A percentile compares a stretch with the other conserved stretches of the same genome.
Evolutionary conservation across 2,329 filamentous ascomycete species (phyloP).

Genomic region (Escovopsis sp.): DNA sequence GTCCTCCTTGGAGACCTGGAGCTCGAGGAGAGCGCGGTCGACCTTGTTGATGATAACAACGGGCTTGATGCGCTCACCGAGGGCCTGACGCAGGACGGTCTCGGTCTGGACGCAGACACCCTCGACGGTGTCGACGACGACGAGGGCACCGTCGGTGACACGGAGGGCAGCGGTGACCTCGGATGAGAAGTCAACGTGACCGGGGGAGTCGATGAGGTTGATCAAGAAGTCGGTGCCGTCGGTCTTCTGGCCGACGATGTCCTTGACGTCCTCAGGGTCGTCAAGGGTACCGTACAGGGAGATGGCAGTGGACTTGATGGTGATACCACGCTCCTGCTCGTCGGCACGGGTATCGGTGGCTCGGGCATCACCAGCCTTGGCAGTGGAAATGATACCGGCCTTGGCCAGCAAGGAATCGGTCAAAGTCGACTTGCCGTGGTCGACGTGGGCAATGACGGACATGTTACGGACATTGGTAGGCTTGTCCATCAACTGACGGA

Average conservation of each 20-base stretch:
- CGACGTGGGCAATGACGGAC: conserved; percentile 99
- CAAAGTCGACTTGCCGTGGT: conserved; percentile 99
- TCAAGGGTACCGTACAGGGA: conserved; percentile 83
- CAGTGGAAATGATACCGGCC: conserved; percentile 97
- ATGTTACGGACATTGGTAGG: conserved; percentile 77
- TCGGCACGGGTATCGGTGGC: conserved; percentile 95
- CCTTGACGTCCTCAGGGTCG: conserved; percentile 79
- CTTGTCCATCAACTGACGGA: conserved; percentile 66
- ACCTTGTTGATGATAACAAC: conserved; percentile 99
- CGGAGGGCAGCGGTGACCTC: conserved; percentile 98
- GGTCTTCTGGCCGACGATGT: conserved; percentile 77
- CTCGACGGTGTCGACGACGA: conserved; percentile 98
- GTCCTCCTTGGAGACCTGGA: conserved; percentile 97
- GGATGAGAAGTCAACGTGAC: conserved; percentile 99
- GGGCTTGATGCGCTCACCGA: conserved; percentile 99
- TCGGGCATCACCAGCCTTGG: conserved; percentile 89
- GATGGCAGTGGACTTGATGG: conserved; percentile 99
- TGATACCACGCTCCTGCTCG: conserved; percentile 99
- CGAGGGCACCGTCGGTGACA: conserved; percentile 98
- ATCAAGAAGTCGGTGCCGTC: conserved; percentile 96
- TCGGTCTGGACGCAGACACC: conserved; percentile 99
- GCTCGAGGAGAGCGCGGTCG: conserved; percentile 96
- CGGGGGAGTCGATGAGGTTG: conserved; percentile 99
- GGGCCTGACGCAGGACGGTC: conserved; percentile 96
- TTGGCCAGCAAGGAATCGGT: conserved; percentile 98